Conservation (phyloP, 2,329 filamentous ascomycete species). For the Bisporella sp. region DNA sequence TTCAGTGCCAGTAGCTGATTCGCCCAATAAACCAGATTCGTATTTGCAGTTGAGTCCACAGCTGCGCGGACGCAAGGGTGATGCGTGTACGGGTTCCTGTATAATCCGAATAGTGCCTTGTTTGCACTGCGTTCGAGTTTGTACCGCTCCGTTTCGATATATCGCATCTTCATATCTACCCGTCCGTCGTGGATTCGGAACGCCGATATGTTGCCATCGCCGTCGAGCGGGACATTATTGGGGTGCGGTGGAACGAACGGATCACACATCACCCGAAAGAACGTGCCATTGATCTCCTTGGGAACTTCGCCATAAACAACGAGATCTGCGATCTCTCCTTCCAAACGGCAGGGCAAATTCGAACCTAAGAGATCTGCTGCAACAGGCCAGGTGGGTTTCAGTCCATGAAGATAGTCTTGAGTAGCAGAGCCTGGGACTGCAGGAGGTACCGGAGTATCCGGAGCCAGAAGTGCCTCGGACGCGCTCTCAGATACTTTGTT, state of each 20-base stretch:
- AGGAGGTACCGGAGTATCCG: background rate
- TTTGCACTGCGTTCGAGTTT: constrained; percentile 14
- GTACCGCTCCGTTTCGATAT: constrained; percentile 23
- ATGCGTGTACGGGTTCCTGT: constrained; percentile 49
- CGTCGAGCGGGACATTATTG: constrained; percentile 20
- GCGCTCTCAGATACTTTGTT: too few species aligned
- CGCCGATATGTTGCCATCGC: constrained; percentile 23
- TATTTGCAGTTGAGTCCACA: constrained; percentile 49
- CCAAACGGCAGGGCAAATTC: constrained; percentile 19
- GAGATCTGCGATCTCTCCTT: constrained; percentile 30
- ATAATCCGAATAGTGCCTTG: constrained; percentile 40
- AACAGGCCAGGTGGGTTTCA: background rate
- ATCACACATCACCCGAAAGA: constrained; percentile 32
- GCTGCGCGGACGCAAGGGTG: constrained; percentile 45
- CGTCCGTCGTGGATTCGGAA: constrained; percentile 21
- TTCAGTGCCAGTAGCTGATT: constrained; percentile 46
- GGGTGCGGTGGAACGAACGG: constrained; percentile 18
- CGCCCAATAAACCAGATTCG: constrained; percentile 49
- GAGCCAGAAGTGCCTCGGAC: background rate
- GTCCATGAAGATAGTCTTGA: background rate
- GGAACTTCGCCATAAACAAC: constrained; percentile 32
- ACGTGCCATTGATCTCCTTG: constrained; percentile 34
- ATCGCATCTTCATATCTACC: constrained; percentile 21
- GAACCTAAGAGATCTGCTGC: background rate
- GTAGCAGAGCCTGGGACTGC: background rate